A percentile compares a stretch with the other conserved stretches of the same genome.
Conservation (phyloP, 768 basidiomycete genomes). For the Lactarius indigo region DNA sequence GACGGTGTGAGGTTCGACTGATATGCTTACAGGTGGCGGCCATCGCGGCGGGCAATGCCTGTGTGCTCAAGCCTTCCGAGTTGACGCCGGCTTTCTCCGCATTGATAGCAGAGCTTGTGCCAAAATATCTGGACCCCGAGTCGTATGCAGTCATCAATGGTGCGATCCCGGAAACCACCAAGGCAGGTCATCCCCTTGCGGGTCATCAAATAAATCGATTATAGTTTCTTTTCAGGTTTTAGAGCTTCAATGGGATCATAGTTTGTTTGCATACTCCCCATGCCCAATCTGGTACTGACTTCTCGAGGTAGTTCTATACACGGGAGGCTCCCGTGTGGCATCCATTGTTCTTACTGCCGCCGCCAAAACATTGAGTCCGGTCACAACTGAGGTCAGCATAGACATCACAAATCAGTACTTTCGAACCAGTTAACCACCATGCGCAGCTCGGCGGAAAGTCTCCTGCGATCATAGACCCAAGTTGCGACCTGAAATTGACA, state of each 20-base stretch:
- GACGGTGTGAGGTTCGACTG: not conserved
- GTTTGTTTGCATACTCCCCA: conserved; percentile 35
- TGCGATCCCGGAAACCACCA: conserved; percentile 32
- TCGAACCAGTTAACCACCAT: not conserved
- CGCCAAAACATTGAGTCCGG: conserved; percentile 70
- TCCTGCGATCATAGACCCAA: conserved; percentile 70
- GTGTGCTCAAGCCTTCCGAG: conserved; percentile 38
- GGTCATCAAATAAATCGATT: not conserved
- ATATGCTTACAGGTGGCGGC: conserved; percentile 31
- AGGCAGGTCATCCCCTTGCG: conserved; percentile 21
- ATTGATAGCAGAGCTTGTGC: conserved; percentile 30
- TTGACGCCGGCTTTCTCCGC: conserved; percentile 29
- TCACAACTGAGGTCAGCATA: conserved; percentile 48
- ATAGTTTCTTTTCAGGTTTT: conserved; percentile 45
- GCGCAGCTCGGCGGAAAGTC: conserved; percentile 66
- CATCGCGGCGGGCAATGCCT: conserved; percentile 38
- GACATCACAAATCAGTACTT: not conserved
- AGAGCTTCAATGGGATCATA: conserved; percentile 65
- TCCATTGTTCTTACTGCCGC: conserved; percentile 69
- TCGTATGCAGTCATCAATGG: conserved; percentile 35
- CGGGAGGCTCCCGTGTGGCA: conserved; percentile 55
- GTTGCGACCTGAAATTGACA: conserved; percentile 58
- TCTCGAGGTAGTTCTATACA: conserved; percentile 53
- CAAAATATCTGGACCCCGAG: conserved; percentile 36
- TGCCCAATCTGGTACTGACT: conserved; percentile 21